Evolutionary conservation across 108 stramenopile genomes (phyloP).

Genomic region (Parietichytrium sp.): DNA sequence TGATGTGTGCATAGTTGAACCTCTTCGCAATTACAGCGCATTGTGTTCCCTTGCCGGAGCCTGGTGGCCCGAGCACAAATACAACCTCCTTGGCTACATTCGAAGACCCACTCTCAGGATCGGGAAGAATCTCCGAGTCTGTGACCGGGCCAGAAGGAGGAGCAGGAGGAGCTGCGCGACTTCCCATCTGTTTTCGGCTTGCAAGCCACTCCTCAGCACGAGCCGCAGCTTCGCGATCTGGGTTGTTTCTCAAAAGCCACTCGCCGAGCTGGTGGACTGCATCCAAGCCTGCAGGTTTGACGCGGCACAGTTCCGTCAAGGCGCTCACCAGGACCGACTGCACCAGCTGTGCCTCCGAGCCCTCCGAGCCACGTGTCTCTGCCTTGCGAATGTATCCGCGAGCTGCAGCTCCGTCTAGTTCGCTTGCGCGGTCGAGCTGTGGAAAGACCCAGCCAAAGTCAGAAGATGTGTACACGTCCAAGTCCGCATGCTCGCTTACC

Average conservation of each 20-base stretch:
- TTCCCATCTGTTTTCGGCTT: not conserved
- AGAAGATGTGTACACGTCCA: conserved; percentile 13
- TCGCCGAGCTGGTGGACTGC: conserved; percentile 20
- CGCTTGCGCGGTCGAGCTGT: not conserved
- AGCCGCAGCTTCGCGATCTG: not conserved
- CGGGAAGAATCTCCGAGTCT: not conserved
- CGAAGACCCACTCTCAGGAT: not conserved
- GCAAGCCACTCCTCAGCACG: not conserved
- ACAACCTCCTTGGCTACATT: conserved; percentile 56
- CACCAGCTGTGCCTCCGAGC: conserved; percentile 13
- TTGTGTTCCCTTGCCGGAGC: conserved; percentile 87
- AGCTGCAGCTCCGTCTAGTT: not conserved
- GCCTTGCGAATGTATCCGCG: conserved; percentile 1
- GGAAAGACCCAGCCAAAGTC: conserved; percentile 14
- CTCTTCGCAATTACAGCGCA: conserved; percentile 70
- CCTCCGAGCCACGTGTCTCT: not conserved
- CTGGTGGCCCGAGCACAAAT: conserved; percentile 90
- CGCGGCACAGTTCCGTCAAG: conserved; percentile 19
- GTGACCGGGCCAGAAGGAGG: not conserved
- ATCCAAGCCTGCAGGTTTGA: conserved; percentile 21
- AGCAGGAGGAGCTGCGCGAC: not conserved
- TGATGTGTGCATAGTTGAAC: conserved; percentile 85
- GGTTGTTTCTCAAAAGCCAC: conserved; percentile 46
- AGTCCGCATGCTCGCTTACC: not conserved
- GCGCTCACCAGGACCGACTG: conserved; percentile 19